A percentile compares a stretch with the other conserved stretches of the same genome.
Evolutionary conservation across 331 rosid genomes (phyloP).

Genomic region (Quercus tomentella): DNA sequence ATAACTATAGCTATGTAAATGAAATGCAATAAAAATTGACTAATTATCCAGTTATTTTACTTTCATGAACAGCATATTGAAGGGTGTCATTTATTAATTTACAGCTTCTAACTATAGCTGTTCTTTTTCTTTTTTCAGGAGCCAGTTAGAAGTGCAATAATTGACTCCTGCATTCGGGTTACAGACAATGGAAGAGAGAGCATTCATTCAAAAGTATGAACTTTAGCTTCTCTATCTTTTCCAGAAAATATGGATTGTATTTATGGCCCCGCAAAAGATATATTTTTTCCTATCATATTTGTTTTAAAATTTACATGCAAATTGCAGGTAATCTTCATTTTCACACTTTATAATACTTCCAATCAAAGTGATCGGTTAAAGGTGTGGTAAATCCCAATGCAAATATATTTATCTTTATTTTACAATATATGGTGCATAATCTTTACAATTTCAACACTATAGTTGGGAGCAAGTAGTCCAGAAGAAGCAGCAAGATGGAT

Average conservation of each 20-base stretch:
- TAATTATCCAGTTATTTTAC: not conserved
- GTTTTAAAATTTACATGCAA: slow-evolving; percentile 21
- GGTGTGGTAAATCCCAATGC: slow-evolving; percentile 36
- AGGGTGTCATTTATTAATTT: slow-evolving; percentile 2
- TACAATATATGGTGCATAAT: slow-evolving; percentile 15
- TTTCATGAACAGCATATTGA: not conserved
- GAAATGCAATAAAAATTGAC: not conserved
- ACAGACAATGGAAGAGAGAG: slow-evolving; percentile 81
- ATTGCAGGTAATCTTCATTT: slow-evolving; percentile 61
- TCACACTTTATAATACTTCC: slow-evolving; percentile 67
- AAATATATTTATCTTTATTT: not conserved
- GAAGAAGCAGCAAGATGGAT: slow-evolving; percentile 96
- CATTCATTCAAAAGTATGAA: slow-evolving; percentile 55
- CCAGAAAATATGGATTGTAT: not conserved
- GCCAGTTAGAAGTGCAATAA: slow-evolving; percentile 74
- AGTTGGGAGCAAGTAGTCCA: slow-evolving; percentile 90
- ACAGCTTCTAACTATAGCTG: slow-evolving; percentile 8
- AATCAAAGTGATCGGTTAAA: slow-evolving; percentile 69
- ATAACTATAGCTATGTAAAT: not conserved
- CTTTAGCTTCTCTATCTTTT: not conserved
- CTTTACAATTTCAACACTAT: slow-evolving; percentile 11
- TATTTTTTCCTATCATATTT: slow-evolving; percentile 7
- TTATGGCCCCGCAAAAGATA: not conserved
- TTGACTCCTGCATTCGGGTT: slow-evolving; percentile 68
- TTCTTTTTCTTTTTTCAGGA: slow-evolving; percentile 47